These are phyloP conservation scores for Chrysoporthe austroafricana DNA, from an alignment of 2,329 filamentous ascomycete species.

Conservation along the genomic window DNA sequence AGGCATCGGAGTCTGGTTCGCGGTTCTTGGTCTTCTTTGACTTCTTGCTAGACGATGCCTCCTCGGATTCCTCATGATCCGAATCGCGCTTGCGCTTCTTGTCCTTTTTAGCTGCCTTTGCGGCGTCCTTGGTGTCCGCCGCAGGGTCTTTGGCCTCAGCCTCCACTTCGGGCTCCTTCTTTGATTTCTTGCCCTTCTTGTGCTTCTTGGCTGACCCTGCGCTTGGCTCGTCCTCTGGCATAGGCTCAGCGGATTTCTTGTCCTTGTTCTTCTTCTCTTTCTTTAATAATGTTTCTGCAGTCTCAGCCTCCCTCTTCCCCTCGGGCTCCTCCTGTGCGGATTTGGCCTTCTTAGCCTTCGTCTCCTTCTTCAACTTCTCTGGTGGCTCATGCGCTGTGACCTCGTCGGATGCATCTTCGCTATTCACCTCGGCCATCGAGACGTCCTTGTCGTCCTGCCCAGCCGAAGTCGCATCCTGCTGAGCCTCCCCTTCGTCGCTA, in stretches of 20 bases:
- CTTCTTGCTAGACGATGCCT: conserved; percentile 43
- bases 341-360: conserved; percentile 38
- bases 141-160: conserved; percentile 6
- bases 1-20: conserved; percentile 29
- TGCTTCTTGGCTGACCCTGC: conserved; percentile 32
- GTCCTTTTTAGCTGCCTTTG: conserved; percentile 29
- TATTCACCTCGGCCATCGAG: neutral
- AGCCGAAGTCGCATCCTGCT: conserved; percentile 5
- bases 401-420: neutral
- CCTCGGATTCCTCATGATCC: conserved; percentile 37
- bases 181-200: conserved; percentile 31
- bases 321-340: conserved; percentile 20
- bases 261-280: conserved; percentile 16
- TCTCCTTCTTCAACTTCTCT: conserved; percentile 24
- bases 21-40: conserved; percentile 41
- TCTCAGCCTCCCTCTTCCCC: neutral
- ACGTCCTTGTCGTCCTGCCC: neutral
- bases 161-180: conserved; percentile 34
- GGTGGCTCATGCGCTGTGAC: conserved; percentile 29
- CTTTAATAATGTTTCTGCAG: neutral
- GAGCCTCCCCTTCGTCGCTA: conserved; percentile 29
- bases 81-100: conserved; percentile 32
- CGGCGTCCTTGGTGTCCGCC: conserved; percentile 28
- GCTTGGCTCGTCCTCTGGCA: conserved; percentile 38
- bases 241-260: conserved; percentile 36